Base-by-base conservation (phyloP, 495 filamentous ascomycete genomes). In the Aspergillus nanangensis region DNA sequence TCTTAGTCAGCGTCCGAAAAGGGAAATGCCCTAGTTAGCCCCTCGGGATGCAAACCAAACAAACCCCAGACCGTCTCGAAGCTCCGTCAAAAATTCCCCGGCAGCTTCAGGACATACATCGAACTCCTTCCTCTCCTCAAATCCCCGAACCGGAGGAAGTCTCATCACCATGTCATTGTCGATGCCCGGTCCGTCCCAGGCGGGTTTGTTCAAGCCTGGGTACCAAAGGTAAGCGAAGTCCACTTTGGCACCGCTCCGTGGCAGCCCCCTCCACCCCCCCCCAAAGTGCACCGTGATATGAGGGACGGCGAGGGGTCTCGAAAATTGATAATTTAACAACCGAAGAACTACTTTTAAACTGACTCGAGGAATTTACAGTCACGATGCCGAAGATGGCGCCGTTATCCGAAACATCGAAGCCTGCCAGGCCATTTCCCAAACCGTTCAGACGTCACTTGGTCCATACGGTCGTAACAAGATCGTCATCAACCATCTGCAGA, bases 391-490 rank as follows among this genome's bases (percentile, higher is more conserved):
- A 82, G 94, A 99, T 86, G 94, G 93, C 55, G 94, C 94, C 55
- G 93, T 99, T 41, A 78, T 97, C 41, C 88, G 94, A 56, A 99
- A 97, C 69, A 97, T 99, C 69, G 94, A 99, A 68, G 94, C 94
- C 65, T 97, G 92, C 75, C 83, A 89, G 57, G 88, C 94, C 35
- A 97, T 99, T 67, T 82, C 94, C 11, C 82, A 83, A 51, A 99
- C 94, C 38, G 94, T 99, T 23, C 88, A 94, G 74, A 96, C 94
- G 39, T 97, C 92, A 38, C 78, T 99, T 29, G 93, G 94, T 39
- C 94, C 94, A 41, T 96, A 93, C 65, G 94, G 94, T 61, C 88
- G 94, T 67, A 99, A 97, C 77, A 99, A 99, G 76, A 96, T 99
- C 67, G 88, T 99, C 74, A 96, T 99, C 77, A 99, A 97, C 72